Evolutionary conservation across 257 asterid species (phyloP).

Genomic region (Anisodus acutangulus): DNA sequence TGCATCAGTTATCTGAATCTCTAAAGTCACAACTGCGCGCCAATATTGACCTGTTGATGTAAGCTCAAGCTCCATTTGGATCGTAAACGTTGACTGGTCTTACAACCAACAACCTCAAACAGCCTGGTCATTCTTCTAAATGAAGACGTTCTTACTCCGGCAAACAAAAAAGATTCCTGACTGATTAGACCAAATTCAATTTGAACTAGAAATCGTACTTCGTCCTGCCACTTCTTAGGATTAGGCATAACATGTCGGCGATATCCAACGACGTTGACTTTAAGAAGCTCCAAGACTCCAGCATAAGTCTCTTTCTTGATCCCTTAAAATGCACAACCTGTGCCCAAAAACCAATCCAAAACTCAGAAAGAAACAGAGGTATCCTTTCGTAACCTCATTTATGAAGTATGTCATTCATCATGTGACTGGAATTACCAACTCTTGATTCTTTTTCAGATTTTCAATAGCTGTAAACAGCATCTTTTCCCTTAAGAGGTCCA

Average conservation of each 20-base stretch:
- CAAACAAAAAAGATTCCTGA: not conserved
- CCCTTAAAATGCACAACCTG: conserved; percentile 98
- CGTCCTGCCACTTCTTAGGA: conserved; percentile 84
- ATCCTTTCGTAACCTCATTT: not conserved
- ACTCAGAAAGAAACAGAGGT: not conserved
- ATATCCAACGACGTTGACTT: conserved; percentile 52
- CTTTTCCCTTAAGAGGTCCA: conserved; percentile 7
- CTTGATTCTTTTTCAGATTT: conserved; percentile 3
- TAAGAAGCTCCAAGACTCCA: conserved; percentile 84
- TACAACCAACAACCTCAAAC: not conserved
- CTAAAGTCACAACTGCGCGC: conserved; percentile 15
- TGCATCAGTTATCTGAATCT: not conserved
- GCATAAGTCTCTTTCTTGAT: conserved; percentile 93
- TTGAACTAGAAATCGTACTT: conserved; percentile 75
- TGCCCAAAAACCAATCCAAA: not conserved
- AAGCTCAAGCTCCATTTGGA: conserved; percentile 16
- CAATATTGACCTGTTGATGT: not conserved
- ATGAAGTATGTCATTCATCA: conserved; percentile 16
- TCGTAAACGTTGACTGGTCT: not conserved
- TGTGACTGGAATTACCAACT: not conserved
- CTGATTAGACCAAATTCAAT: not conserved
- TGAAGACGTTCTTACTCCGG: not conserved
- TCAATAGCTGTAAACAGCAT: not conserved
- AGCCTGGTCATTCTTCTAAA: not conserved
- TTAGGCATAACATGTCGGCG: conserved; percentile 84